Evolutionary conservation across 176 grass and related monocot genomes (phyloP).

Genomic region (Cenchrus americanus): DNA sequence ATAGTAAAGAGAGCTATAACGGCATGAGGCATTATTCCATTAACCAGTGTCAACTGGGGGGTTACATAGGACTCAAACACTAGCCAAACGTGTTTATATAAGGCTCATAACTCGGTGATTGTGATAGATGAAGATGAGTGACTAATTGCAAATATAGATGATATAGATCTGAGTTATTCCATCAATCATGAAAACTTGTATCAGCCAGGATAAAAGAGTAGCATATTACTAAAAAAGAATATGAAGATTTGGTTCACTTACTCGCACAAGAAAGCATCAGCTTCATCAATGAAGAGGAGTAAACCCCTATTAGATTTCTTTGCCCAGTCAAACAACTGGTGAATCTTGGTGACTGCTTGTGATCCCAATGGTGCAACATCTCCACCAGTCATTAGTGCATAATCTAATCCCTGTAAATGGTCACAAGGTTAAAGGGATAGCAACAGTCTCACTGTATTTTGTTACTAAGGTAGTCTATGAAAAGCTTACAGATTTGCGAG

Average conservation of each 20-base stretch:
- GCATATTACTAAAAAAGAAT: slow-evolving; percentile 10
- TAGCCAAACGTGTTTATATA: too few relatives aligned
- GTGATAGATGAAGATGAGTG: background rate
- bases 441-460: slow-evolving; percentile 18
- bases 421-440: slow-evolving; percentile 14
- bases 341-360: slow-evolving; percentile 98
- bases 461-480: slow-evolving; percentile 7
- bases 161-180: background rate
- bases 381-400: slow-evolving; percentile 98
- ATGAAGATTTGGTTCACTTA: slow-evolving; percentile 61
- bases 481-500: slow-evolving; percentile 79
- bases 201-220: background rate
- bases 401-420: slow-evolving; percentile 79
- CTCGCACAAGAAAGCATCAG: slow-evolving; percentile 98
- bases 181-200: background rate
- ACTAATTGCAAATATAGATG: background rate
- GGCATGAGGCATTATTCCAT: background rate
- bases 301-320: slow-evolving; percentile 96
- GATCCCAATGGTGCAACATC: slow-evolving; percentile 95
- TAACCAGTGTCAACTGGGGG: background rate
- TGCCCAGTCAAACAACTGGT: slow-evolving; percentile 97
- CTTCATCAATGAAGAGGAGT: slow-evolving; percentile 97
- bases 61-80: background rate
- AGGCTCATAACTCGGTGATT: background rate
- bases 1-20: background rate